Conservation (phyloP, 768 basidiomycete genomes). For the Gyrodon lividus region DNA sequence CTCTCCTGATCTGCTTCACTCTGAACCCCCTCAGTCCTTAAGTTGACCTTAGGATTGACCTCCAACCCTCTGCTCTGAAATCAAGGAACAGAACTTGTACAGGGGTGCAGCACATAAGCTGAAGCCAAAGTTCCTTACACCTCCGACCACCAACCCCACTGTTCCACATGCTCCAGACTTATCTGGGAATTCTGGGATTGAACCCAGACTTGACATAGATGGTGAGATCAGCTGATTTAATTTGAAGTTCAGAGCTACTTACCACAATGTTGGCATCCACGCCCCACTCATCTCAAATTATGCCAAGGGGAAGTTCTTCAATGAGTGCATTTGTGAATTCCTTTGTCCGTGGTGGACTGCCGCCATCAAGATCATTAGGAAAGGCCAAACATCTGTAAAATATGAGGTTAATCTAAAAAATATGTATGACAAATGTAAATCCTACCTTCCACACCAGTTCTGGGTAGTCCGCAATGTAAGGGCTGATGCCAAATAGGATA, state of each 20-base stretch:
- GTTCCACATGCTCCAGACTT: too few relatives aligned
- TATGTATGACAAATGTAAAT: background rate
- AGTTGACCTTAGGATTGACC: too few relatives aligned
- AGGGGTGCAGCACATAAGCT: too few relatives aligned
- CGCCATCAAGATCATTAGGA: background rate
- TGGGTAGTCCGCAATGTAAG: slow-evolving; percentile 42
- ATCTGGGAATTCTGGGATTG: too few relatives aligned
- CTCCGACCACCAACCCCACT: too few relatives aligned
- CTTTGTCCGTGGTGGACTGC: background rate
- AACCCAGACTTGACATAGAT: too few relatives aligned
- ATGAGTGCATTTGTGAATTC: background rate
- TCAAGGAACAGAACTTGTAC: too few relatives aligned
- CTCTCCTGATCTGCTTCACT: too few relatives aligned
- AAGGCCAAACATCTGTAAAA: background rate
- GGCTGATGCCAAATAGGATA: slow-evolving; percentile 31
- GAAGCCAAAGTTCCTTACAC: too few relatives aligned
- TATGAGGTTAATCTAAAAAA: background rate
- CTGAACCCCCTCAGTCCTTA: too few relatives aligned
- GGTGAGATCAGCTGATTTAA: background rate
- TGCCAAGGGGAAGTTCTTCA: background rate
- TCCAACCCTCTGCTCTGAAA: too few relatives aligned
- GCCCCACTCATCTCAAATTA: background rate
- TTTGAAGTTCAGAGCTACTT: background rate
- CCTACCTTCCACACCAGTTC: slow-evolving; percentile 36
- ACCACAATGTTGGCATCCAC: background rate